Evolutionary conservation across 805 yeast species (phyloP), one percentile per base, ranked within the genome.

Genomic region (Nakazawaea peltata): DNA sequence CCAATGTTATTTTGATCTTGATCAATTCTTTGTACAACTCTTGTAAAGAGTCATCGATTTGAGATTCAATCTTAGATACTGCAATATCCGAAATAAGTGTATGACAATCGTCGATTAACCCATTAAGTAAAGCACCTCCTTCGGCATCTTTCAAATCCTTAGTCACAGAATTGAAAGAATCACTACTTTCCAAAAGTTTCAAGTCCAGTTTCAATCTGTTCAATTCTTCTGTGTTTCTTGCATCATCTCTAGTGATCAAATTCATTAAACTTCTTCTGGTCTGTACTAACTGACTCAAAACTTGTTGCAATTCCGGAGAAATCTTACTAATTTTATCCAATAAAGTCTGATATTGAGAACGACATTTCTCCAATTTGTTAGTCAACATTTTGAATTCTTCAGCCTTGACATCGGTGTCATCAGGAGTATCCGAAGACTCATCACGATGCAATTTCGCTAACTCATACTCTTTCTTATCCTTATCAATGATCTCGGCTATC

Each of bases 31-130:
- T 67, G 57, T 83, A 88, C 19, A 82, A 65, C 13, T 73, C 73
- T 33, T 65, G 61, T 36, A 83, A 66, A 33, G 67, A 57, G 10
- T 71, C 63, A 45, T 71, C 78, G 29, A 71, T 55, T 43, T 65
- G 57, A 18, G 54, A 53, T 14, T 45, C 49, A 9, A 57, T 59
- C 23, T 29, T 30, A n/a, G 33, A 23, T 26, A 79, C 71, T 31
- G 60, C 54, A 32, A 85, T 61, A 61, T 88, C 96, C 39, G 69
- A 71, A 28, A 86, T 59, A 40, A 85, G 65, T 45, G 77, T 78
- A 51, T 78, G 77, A 53, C 95, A 84, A 51, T 86, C 94, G 55
- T 86, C 95, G 19, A 85, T 62, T 29, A 87, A 61, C 6, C 88
- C 90, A 50, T 81, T 80, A 33, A 81, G 56, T 1, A 80, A 27